Percentiles rank a stretch among this genome's conserved stretches.
Conservation (phyloP, 176 grass and related monocot species). For the Olyra latifolia region DNA sequence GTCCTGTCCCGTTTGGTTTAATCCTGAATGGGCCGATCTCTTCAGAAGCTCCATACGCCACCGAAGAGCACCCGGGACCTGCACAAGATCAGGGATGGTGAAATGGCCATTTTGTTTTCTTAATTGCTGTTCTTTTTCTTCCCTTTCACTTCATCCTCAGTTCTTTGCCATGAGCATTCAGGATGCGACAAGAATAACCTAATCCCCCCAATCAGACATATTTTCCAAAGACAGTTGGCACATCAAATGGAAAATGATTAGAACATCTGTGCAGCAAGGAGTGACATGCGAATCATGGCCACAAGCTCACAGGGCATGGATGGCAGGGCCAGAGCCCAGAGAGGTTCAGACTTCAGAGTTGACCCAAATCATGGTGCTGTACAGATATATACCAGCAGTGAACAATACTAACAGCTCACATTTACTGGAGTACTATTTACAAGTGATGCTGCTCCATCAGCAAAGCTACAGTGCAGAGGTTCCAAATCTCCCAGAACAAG, state of each 20-base stretch:
- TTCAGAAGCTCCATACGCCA: constrained; percentile 98
- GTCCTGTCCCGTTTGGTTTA: constrained; percentile 60
- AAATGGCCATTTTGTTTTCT: not conserved
- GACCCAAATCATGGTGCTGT: not conserved
- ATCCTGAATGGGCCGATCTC: constrained; percentile 87
- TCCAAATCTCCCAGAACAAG: constrained; percentile 4
- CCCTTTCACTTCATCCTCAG: not conserved
- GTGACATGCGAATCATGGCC: not conserved
- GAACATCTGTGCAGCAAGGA: not conserved
- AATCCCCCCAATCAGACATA: not conserved
- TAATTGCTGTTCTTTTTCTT: not conserved
- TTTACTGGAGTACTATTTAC: not conserved
- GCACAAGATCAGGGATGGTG: not conserved
- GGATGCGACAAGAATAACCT: not conserved
- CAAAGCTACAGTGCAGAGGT: not conserved
- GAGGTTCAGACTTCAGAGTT: constrained; percentile 1
- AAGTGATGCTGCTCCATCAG: not conserved
- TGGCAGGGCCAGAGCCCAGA: not conserved
- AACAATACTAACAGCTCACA: not conserved
- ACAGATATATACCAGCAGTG: not conserved
- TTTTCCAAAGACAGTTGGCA: not conserved
- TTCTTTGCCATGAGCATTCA: not conserved
- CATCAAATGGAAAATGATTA: constrained; percentile 24
- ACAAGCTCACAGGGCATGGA: not conserved
- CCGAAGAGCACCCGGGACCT: constrained; percentile 97